Base-by-base conservation (phyloP, 768 basidiomycete species). In the Asterophora parasitica region DNA sequence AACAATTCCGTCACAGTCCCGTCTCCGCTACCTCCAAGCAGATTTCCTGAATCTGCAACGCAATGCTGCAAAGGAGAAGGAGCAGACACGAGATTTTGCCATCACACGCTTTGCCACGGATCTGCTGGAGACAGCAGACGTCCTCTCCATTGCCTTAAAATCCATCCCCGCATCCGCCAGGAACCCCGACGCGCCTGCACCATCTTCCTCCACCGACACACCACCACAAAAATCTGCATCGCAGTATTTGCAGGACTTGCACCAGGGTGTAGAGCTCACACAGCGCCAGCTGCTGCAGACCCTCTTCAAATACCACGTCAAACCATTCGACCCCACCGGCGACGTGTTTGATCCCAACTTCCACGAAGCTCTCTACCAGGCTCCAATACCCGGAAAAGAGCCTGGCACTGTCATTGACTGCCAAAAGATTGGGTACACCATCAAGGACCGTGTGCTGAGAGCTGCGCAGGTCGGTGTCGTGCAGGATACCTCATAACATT, bases 401-500 rank as follows among this genome's bases (percentile, higher is more conserved):
- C 82, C 92, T 1, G 95, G 95, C 11, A 85, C 87, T 2, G 85
- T 98, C 28, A 77, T 96, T 38, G 89, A 95, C 62, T 90, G 88
- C 63, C 87, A 88, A 65, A 93, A 95, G 73, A 73, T 75, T 46
- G 94, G 93, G 3, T 98, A 91, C 72, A 91, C 76, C 70, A 92
- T 99, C 71, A 96, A 95, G 71, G 90, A 92, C 56, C 81, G 96
- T 52, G 81, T 94, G 48, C 68, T 99, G 64, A 79, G 96, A 48
- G 92, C 96, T 3, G 93, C 96, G 16, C 92, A 97, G 72, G 96
- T 98, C 48, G 96, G 95, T 48, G 94, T 97, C 20, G 93, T 84
- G 13, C 88, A 92, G 68, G 85, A 88, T 50, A 64, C 65, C 46
- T 70, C 72, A 68, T 68, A 62, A 60, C 57, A 52, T 52, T 54